Evolutionary conservation across 78 protist species (phyloP).

Genomic region (Neovahlkampfia damariscottae): DNA sequence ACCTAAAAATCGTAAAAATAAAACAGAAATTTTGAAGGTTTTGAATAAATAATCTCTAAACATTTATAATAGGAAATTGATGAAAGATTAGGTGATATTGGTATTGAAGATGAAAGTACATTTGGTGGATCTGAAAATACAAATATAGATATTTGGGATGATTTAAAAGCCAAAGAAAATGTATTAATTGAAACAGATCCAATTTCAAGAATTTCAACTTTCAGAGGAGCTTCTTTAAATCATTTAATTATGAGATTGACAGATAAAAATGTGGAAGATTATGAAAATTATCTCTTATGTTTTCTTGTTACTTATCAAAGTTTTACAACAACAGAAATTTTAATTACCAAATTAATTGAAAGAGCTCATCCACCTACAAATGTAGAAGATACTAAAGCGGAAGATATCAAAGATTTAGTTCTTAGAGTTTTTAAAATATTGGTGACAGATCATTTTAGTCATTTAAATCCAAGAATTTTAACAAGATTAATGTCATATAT

Average conservation of each 20-base stretch:
- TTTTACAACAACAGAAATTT: neutral
- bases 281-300: too few species aligned
- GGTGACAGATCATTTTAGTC: neutral
- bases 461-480: neutral
- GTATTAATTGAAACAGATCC: neutral
- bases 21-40: too few species aligned
- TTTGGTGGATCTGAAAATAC: neutral
- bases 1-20: neutral
- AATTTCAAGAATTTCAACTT: neutral
- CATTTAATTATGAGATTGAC: neutral
- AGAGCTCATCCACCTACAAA: neutral
- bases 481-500: neutral
- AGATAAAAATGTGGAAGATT: too few species aligned
- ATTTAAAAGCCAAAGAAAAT: neutral
- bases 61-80: neutral
- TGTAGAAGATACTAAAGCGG: neutral
- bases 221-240: neutral
- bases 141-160: too few species aligned
- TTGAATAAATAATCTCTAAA: too few species aligned
- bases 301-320: too few species aligned
- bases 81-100: neutral
- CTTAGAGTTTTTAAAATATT: neutral
- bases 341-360: neutral
- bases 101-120: neutral
- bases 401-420: neutral